A percentile compares a stretch with the other conserved stretches of the same genome.
Conservation (phyloP, 306 rosid genomes). For the Castanea mollissima region DNA sequence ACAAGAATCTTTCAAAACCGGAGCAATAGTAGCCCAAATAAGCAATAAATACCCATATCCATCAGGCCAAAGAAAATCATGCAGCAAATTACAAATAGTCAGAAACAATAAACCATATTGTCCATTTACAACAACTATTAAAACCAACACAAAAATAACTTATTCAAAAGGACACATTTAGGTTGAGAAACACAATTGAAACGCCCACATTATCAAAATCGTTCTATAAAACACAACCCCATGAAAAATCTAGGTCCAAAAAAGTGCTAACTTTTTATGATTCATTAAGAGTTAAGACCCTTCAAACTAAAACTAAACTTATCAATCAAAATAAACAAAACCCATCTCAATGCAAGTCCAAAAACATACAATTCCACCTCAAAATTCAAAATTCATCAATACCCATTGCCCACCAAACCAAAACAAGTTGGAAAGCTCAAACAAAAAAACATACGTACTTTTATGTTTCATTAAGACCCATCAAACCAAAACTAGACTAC, state of each 20-base stretch:
- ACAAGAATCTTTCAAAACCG: slow-evolving; percentile 13
- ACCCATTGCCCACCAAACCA: background rate
- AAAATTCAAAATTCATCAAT: background rate
- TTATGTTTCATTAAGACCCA: background rate
- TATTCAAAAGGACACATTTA: background rate
- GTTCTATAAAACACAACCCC: too few relatives aligned
- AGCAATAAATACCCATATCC: background rate
- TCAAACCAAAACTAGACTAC: background rate
- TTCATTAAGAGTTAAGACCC: background rate
- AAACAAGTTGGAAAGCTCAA: background rate
- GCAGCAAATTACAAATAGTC: background rate
- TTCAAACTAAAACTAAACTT: background rate
- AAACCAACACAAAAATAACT: background rate
- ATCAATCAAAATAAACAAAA: background rate
- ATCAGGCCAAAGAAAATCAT: background rate
- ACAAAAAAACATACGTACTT: too few relatives aligned
- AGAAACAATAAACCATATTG: background rate
- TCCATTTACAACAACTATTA: background rate
- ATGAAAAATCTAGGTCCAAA: too few relatives aligned
- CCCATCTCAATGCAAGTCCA: background rate
- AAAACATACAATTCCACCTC: background rate
- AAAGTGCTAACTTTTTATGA: background rate
- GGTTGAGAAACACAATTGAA: too few relatives aligned
- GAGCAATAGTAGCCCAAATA: background rate
- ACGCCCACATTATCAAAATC: too few relatives aligned